Conservation (phyloP, 2,329 filamentous ascomycete genomes). For the Juglanconis sp. region DNA sequence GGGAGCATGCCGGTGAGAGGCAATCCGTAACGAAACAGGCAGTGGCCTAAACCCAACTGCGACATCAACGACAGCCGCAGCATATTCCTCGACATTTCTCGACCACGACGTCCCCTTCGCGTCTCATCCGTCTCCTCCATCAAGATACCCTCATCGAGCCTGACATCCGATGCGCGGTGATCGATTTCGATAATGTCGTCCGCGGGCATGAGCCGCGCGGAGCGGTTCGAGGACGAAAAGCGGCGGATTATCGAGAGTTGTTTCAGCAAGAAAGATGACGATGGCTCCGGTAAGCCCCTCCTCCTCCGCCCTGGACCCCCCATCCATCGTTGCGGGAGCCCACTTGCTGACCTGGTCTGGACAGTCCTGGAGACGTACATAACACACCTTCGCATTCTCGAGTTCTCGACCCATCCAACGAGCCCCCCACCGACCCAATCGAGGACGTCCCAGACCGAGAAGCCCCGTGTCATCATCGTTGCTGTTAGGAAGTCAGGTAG, state of each 20-base stretch:
- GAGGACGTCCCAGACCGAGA: slow-evolving; percentile 69
- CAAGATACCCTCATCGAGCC: background rate
- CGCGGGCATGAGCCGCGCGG: slow-evolving; percentile 50
- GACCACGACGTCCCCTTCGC: background rate
- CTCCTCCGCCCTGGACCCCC: slow-evolving; percentile 5
- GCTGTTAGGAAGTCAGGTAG: slow-evolving; percentile 88
- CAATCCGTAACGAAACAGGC: background rate
- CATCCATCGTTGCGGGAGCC: slow-evolving; percentile 9
- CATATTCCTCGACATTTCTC: background rate
- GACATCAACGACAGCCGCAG: background rate
- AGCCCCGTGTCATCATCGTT: slow-evolving; percentile 87
- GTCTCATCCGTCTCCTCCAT: background rate
- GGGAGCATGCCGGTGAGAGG: background rate
- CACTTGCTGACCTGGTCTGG: slow-evolving; percentile 17
- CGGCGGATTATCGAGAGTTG: slow-evolving; percentile 90
- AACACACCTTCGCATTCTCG: slow-evolving; percentile 87
- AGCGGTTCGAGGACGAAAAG: slow-evolving; percentile 96
- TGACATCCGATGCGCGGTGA: background rate
- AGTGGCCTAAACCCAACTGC: slow-evolving; percentile 2
- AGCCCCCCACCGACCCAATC: slow-evolving; percentile 78
- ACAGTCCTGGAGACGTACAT: slow-evolving; percentile 90
- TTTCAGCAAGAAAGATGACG: slow-evolving; percentile 83
- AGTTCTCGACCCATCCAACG: slow-evolving; percentile 81
- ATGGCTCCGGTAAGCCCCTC: slow-evolving; percentile 69
- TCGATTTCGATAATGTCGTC: slow-evolving; percentile 10